Evolutionary conservation across 139 green algal genomes (phyloP), one percentile per base, ranked within the genome.

Genomic region (Chlorella ohadii): DNA sequence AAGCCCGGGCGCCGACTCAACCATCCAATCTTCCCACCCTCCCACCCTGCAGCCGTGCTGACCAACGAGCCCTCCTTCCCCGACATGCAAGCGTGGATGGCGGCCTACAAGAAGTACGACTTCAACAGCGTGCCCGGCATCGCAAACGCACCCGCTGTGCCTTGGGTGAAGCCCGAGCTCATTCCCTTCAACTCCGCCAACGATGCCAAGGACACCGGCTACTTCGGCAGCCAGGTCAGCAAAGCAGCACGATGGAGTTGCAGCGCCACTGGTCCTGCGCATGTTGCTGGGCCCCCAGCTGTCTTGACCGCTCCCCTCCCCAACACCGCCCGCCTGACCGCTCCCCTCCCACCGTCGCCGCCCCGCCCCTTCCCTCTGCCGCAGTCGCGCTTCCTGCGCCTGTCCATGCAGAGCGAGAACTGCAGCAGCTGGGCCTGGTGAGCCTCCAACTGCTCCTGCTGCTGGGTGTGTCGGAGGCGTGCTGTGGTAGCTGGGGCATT

Each of bases 341-440:
- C 44, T 11, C 6, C 11, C 11, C 44, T 16, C 51, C 51, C 51
- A 59, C 12, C 51, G n/a, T 22, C 2, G 11, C 51, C 51, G 51
- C 51, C 12, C 51, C 51, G 2, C 51, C 51, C 15, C 51, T 59
- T 2, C 51, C 51, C 44, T 51, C 44, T 51, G 44, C 28, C 64
- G 64, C 64, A 71, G 64, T 71, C 64, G 5, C 64, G 64, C 64
- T 71, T 71, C 64, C 64, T 71, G 64, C 64, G 64, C n/a, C 64
- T 71, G 13, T 41, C 64, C n/a, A 28, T 71, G n/a, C 64, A 71
- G 31, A 28, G 17, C 23, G 16, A 38, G n/a, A 39, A 41, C 64
- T 44, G 64, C 64, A 41, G n/a, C n/a, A 12, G 20, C 64, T 71
- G 64, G 64, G n/a, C 28, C 15, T 71, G 64, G 64, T 71, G 64